Evolutionary conservation across 129 eudicot genomes (phyloP), one percentile per base, ranked within the genome.

Genomic region (Centrapalus pauciflorus): DNA sequence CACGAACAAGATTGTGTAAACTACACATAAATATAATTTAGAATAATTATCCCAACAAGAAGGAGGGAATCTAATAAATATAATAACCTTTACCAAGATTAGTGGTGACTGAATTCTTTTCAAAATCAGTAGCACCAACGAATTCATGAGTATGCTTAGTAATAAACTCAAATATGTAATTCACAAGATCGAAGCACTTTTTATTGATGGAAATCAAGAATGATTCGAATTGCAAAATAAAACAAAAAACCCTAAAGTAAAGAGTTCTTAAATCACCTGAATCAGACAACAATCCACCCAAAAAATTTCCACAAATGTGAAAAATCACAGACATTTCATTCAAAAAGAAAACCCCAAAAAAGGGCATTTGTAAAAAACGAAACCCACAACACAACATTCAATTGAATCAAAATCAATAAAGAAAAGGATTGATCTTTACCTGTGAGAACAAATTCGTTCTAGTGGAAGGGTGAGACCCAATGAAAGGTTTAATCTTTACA

Each of bases 401-500:
- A 72, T 64, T 56, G 12, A 43, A 43, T 63, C 50, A n/a, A 38
- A 29, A 9, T 60, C 64, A 9, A 35, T 11, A 8, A 55, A 34
- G 29, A 52, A 45, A 14, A 46, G 8, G 34, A 32, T 29, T 10
- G 64, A 59, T 33, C 23, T 27, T 77, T 86, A 87, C 95, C 74
- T 83, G 80, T 32, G 82, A 79, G 43, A 38, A 79, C 54, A 72
- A 54, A 52, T 37, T 77, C 33, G 83, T 48, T 51, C 72, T 69
- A 70, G 65, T 67, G 70, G 71, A 29, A 67, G 85, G 75, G 14
- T 78, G 78, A 25, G 73, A 71, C 11, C 89, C 89, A 7, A 76
- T 46, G 64, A 79, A 77, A 17, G 86, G 88, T 55, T 86, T 85
- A 70, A 85, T 69, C 83, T 79, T 82, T 38, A 76, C 61, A 26